Percentiles rank a stretch among this genome's conserved stretches.
These are phyloP conservation scores for Serendipita sp. DNA, from an alignment of 768 basidiomycete species.

Conservation along the genomic window DNA sequence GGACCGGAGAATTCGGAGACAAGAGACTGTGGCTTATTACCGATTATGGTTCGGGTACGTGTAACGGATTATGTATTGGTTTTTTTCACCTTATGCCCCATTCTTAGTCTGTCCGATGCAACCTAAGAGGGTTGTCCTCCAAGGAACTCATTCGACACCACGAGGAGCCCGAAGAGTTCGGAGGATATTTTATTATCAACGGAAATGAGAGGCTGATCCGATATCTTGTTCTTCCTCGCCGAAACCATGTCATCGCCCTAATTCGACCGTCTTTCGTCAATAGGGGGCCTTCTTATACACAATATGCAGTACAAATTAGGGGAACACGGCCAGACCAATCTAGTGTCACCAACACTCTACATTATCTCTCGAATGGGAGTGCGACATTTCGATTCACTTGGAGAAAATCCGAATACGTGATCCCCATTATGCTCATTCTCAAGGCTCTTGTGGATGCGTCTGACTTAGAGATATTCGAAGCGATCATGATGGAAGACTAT, in stretches of 20 bases:
- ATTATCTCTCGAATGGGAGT: conserved; percentile 90
- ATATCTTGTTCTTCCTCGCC: conserved; percentile 87
- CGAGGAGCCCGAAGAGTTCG: conserved; percentile 97
- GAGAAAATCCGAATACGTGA: conserved; percentile 96
- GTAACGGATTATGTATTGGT: conserved; percentile 10
- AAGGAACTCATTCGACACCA: conserved; percentile 74
- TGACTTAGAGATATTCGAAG: conserved; percentile 93
- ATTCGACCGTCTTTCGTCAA: conserved; percentile 80
- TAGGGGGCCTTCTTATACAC: conserved; percentile 89
- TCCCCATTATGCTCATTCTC: conserved; percentile 90
- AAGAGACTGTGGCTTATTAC: conserved; percentile 79
- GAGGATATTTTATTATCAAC: conserved; percentile 97
- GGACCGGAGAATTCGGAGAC: conserved; percentile 49
- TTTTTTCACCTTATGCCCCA: neutral
- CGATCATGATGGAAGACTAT: conserved; percentile 91
- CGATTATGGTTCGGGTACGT: conserved; percentile 91
- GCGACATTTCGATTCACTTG: conserved; percentile 95
- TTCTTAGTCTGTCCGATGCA: conserved; percentile 73
- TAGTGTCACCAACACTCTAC: conserved; percentile 86
- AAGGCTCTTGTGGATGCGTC: conserved; percentile 84
- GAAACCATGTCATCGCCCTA: conserved; percentile 89
- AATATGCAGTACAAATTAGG: conserved; percentile 87
- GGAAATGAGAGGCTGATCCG: conserved; percentile 98
- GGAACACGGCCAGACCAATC: conserved; percentile 90
- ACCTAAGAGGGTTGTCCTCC: conserved; percentile 71